Evolutionary conservation across 805 yeast species (phyloP).

Genomic region (Ogataea angusta): DNA sequence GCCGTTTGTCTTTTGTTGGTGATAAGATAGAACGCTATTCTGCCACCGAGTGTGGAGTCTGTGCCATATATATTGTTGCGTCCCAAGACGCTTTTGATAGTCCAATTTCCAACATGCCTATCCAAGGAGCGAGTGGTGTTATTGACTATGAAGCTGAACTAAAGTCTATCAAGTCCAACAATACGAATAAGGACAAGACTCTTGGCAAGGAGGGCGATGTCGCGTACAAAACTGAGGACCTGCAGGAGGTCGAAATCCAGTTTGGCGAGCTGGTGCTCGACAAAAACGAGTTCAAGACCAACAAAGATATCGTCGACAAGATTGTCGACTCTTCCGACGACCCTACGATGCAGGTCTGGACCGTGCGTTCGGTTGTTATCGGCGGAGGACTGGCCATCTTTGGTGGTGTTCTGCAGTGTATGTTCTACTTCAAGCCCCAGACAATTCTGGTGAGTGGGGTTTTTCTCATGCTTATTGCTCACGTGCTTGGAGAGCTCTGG

Average conservation of each 20-base stretch:
- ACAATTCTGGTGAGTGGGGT: slow-evolving; percentile 34
- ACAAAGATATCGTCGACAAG: slow-evolving; percentile 23
- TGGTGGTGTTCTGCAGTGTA: slow-evolving; percentile 35
- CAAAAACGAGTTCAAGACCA: slow-evolving; percentile 14
- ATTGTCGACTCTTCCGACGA: slow-evolving; percentile 34
- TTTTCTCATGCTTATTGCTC: slow-evolving; percentile 33
- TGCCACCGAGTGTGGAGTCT: background rate
- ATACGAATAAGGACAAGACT: background rate
- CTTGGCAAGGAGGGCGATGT: background rate
- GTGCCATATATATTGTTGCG: background rate
- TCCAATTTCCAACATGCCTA: slow-evolving; percentile 11
- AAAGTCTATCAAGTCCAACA: slow-evolving; percentile 10
- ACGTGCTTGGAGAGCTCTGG: slow-evolving; percentile 31
- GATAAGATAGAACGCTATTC: slow-evolving; percentile 6
- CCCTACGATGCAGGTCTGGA: slow-evolving; percentile 36
- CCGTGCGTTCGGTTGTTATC: slow-evolving; percentile 34
- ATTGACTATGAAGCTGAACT: slow-evolving; percentile 9
- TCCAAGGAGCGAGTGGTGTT: slow-evolving; percentile 9
- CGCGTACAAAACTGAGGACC: slow-evolving; percentile 5
- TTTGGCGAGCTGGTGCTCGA: slow-evolving; percentile 15
- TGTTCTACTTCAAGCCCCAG: slow-evolving; percentile 37
- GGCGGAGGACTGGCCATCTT: slow-evolving; percentile 35
- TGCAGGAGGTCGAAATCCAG: slow-evolving; percentile 14
- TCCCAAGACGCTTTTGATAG: background rate
- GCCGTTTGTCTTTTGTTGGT: slow-evolving; percentile 7